Evolutionary conservation across 169 alveolate species (phyloP), one percentile per base, ranked within the genome.

Genomic region (Condylostoma magnum): DNA sequence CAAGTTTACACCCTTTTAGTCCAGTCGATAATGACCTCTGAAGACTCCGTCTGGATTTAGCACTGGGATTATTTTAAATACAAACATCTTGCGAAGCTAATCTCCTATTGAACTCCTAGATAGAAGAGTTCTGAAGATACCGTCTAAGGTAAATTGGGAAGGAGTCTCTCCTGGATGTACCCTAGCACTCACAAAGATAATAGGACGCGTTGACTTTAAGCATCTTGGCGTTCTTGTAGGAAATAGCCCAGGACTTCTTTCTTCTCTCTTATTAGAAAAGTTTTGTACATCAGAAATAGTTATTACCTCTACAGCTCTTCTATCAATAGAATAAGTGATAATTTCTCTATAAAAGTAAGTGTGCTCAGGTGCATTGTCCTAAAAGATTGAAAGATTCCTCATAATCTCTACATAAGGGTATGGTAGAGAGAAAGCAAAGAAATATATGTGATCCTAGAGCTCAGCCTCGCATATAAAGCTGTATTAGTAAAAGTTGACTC

Each of bases 21-120:
- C 95, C n/a, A 89, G 77, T 66, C 97, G 75, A 66, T 77, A 89
- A 81, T 93, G 83, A 27, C 97, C 97, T 57, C 93, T 71, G 28
- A 85, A 85, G 12, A 91, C 96, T 15, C 97, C 97, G 73, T 93
- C 97, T 25, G 95, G 96, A 69, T 93, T 93, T 18, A 93, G 81
- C 46, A 89, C 80, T 10, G 97, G 97, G 44, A 93, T 82, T 12
- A 90, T 71, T 70, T 87, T 84, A 76, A 91, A 89, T 22, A 87
- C 89, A 79, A 86, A 94, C 36, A 83, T 83, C 33, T 84, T 86
- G 63, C 90, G 60, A 30, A 90, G 76, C 33, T 66, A 48, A 41
- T 57, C 51, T 4, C 85, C 85, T 37, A 81, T 57, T 31, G 68
- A 70, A 25, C 76, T 77, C 34, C 53, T 41, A 22, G 78, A 63